A percentile compares a stretch with the other conserved stretches of the same genome.
phyloP scores from a whole-genome alignment of 495 filamentous ascomycete genomes.

The Pyrenula massariospora region DNA sequence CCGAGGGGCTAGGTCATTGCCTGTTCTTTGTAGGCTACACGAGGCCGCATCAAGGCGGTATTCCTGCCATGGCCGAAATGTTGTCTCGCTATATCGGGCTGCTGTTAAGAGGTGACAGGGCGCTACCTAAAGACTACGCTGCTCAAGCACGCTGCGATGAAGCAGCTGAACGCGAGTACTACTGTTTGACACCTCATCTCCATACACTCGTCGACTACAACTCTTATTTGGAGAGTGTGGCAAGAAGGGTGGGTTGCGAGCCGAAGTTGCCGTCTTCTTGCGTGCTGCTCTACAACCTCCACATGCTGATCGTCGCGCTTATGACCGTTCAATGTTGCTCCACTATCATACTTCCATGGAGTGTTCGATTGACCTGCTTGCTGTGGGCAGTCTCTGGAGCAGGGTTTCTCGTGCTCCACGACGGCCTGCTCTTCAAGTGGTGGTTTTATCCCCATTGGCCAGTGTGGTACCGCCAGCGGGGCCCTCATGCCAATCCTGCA shows the following conservation, averaged over 20 bases:
- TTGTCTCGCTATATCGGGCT: slow-evolving; percentile 4
- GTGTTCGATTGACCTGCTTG: neutral
- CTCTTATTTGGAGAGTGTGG: neutral
- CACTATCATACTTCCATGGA: neutral
- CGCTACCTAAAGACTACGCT: neutral
- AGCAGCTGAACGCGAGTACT: neutral
- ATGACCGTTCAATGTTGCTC: neutral
- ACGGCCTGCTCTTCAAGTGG: slow-evolving; percentile 3
- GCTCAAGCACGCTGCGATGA: neutral
- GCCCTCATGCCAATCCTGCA: neutral
- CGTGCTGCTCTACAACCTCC: neutral
- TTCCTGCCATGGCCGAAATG: slow-evolving; percentile 5
- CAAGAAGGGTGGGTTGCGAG: neutral
- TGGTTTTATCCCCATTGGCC: slow-evolving; percentile 7
- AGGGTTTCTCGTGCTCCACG: slow-evolving; percentile 1
- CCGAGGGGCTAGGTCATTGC: slow-evolving; percentile 1
- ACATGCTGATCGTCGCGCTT: neutral
- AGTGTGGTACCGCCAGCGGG: slow-evolving; percentile 4
- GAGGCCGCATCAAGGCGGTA: slow-evolving; percentile 6
- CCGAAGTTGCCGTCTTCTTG: neutral
- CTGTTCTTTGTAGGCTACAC: slow-evolving; percentile 8
- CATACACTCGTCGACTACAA: neutral
- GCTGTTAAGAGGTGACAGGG: neutral
- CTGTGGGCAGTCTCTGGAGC: neutral
- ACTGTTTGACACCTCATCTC: neutral